Conservation (phyloP, 2,329 filamentous ascomycete genomes). For the Trichophyton schoenleinii region DNA sequence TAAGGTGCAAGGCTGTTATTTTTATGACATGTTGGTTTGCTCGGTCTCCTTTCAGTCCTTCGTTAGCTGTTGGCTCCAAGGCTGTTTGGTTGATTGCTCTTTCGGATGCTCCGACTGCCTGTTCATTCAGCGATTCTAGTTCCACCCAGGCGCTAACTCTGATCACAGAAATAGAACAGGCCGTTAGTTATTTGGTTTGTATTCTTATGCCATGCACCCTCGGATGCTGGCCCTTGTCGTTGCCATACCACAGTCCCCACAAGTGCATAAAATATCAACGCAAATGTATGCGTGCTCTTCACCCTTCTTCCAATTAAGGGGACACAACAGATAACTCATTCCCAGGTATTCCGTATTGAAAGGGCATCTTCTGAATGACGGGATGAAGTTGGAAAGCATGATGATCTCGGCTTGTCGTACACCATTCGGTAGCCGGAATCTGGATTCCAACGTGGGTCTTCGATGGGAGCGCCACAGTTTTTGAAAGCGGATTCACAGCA, state of each 20-base stretch:
- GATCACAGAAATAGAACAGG: not conserved
- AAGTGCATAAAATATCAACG: not conserved
- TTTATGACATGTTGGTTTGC: not conserved
- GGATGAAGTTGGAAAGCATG: no score
- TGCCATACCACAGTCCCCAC: not conserved
- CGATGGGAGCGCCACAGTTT: no score
- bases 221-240: not conserved
- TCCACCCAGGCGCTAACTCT: conserved; percentile 1
- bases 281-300: no score
- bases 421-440: no score
- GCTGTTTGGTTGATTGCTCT: not conserved
- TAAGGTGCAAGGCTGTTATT: no score
- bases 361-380: no score
- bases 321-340: no score
- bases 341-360: no score
- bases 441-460: no score
- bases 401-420: no score
- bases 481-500: no score
- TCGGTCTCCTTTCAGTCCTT: not conserved
- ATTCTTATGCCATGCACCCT: not conserved
- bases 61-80: not conserved
- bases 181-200: not conserved
- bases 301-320: no score
- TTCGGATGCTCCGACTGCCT: not conserved
- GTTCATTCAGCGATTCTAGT: not conserved